Base-by-base conservation (phyloP, 208 protist species). In the Tetramitus jugosus region DNA sequence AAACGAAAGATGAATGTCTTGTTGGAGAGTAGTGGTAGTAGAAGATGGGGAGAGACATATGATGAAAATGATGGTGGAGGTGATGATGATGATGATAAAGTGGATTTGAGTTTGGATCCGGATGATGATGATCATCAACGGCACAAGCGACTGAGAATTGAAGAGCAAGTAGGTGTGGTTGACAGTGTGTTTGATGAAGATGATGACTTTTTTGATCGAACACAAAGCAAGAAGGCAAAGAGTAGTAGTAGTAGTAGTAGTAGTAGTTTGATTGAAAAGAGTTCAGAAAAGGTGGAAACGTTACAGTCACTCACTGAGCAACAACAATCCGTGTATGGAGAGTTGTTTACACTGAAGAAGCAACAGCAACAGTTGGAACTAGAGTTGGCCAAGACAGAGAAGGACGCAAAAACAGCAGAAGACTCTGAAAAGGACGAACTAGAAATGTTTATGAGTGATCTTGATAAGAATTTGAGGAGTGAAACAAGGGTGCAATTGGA, bases 81-180 rank as follows among this genome's bases (percentile, higher is more conserved):
- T 17, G 64, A 39, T 33, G 35, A 71, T 20, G 64, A 71, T n/a
- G 23, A 26, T 33, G 37, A n/a, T 8, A 40, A 71, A 49, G 23
- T 29, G n/a, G 26, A 71, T n/a, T 14, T 52, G 35, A 14, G 4
- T 35, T 13, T 49, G 10, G 64, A 71, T n/a, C n/a, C 43, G 3
- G 64, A 71, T 33, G 35, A 23, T 0, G 35, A 71, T n/a, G 64
- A 71, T 20, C 10, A 49, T 31, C 43, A 33, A 42, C 23, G 39
- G 10, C 43, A 71, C 17, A 71, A 71, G 39, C 43, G 64, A 33
- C 31, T 71, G 39, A 71, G 64, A 71, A 71, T 71, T 52, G 64
- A 71, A 46, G 64, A 71, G 29, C 39, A 71, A 46, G 20, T 71
- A 7, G 33, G 7, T 14, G 17, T 4, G 26, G 10, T 10, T 8